Base-by-base conservation (phyloP, 768 basidiomycete genomes). In the Agaricus blazei region DNA sequence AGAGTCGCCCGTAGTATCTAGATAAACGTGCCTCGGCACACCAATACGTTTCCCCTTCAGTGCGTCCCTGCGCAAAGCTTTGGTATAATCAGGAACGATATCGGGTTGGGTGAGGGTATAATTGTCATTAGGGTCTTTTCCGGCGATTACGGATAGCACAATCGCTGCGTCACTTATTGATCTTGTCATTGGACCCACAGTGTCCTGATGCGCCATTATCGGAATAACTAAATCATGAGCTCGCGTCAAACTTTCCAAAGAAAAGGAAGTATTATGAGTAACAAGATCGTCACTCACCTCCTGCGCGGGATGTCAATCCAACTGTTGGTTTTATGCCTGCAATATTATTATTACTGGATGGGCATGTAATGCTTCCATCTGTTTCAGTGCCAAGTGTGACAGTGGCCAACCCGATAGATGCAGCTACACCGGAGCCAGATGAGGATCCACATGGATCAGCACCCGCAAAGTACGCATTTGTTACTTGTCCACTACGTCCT, bases 261-360 rank as follows among this genome's bases (percentile, higher is more conserved):
- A 19, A 19, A 19, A 19, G 19, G 4, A 15, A 43, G 12, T 37
- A 11, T 4, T 41, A 61, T 31, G 9, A 34, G 29, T 15, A 8
- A 36, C 31, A 1, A 48, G 27, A 48, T 4, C 43, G 28, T 23
- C 44, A 23, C 48, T 56, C 54, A 79, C 83, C 83, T 65, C 82
- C 83, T 12, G 81, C 78, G 14, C 81, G 72, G 4, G 82, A 84
- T 2, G 81, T 82, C 34, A 83, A 65, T 0, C 83, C 83, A 6
- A 84, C 73, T 2, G 80, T 84, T 0, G 84, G 80, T 60, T 83
- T 83, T 44, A 85, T 80, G 0, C 82, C 83, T 3, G 72, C 83
- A 7, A 83, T 31, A 58, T 83, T 83, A 52, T 83, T 83, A 19
- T 73, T 64, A 59, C 71, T 72, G 0, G 76, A 66, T 23, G 81